Evolutionary conservation across 805 yeast genomes (phyloP), one percentile per base, ranked within the genome.

Genomic region (Yamadazyma phyllophila): DNA sequence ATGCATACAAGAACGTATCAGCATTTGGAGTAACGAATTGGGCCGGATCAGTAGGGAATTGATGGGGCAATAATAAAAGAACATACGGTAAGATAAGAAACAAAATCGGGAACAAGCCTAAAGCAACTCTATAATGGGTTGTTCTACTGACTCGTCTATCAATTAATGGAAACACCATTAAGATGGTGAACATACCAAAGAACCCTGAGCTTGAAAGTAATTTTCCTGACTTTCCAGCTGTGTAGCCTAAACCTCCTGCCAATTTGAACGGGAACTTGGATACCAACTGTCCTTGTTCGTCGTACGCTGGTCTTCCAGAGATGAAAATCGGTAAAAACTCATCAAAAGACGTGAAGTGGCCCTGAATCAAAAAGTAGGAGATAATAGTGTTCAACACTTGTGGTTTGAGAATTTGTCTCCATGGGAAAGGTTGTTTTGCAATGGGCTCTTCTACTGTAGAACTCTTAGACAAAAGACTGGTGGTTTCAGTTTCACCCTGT

Each of bases 271-370:
- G 72, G 43, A 66, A 65, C 16, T 48, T 38, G 26, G 65, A 53
- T 11, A 48, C 45, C 10, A 8, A 38, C 31, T 16, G 50, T 43
- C 26, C 59, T 45, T 15, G 51, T 45, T 5, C n/a, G 13, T 39
- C 43, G 17, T 45, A 40, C 4, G 37, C 47, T 29, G 43, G 43
- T 13, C 32, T 16, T 15, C 61, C 59, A 2, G 83, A 78, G 11
- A 80, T 61, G 43, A 74, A 74, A 3, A 81, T 71, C 1, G 85
- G 85, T 35, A 80, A 52, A 42, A 81, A 76, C 57, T 80, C 83
- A 36, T 74, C 73, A 55, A 63, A 76, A 4, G 77, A 79, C 11
- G 74, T 62, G 9, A 65, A 54, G 55, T 76, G 81, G 41, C 77
- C 65, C n/a, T 76, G 63, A 55, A 73, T 58, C 24, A 69, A 54